Evolutionary conservation across 78 protist species (phyloP).

Genomic region (Monosiga brevicollis): DNA sequence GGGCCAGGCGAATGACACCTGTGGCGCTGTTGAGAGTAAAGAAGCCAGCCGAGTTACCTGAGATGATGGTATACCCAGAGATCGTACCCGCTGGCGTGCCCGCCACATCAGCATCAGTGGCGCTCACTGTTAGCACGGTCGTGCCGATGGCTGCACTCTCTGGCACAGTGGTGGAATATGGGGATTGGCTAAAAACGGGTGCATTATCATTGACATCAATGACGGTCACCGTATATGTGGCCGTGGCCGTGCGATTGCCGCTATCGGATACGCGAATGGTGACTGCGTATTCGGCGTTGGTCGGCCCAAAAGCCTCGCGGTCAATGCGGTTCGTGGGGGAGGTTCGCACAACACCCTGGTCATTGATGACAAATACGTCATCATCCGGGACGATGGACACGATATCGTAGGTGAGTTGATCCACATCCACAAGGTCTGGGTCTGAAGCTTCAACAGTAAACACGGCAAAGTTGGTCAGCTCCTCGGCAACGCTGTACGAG

Average conservation of each 20-base stretch:
- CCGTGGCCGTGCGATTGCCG: background rate
- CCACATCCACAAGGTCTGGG: too few species aligned
- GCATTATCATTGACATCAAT: background rate
- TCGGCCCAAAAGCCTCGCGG: too few species aligned
- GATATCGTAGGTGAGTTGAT: too few species aligned
- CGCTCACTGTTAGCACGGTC: background rate
- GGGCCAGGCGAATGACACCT: background rate
- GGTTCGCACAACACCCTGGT: too few species aligned
- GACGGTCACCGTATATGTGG: background rate
- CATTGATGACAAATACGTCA: too few species aligned
- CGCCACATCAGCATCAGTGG: background rate
- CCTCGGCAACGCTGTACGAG: too few species aligned
- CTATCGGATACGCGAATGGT: background rate
- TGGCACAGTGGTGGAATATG: background rate
- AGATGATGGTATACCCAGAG: background rate
- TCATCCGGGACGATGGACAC: too few species aligned
- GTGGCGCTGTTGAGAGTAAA: background rate
- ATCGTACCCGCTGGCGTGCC: background rate
- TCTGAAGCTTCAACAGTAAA: too few species aligned
- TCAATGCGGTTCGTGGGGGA: too few species aligned
- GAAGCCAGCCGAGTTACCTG: background rate
- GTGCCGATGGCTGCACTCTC: background rate
- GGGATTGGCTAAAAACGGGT: background rate
- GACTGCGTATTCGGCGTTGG: background rate
- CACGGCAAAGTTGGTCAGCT: too few species aligned